phyloP scores from a whole-genome alignment of 179 eudicot genomes.

The Spergularia azorica region DNA sequence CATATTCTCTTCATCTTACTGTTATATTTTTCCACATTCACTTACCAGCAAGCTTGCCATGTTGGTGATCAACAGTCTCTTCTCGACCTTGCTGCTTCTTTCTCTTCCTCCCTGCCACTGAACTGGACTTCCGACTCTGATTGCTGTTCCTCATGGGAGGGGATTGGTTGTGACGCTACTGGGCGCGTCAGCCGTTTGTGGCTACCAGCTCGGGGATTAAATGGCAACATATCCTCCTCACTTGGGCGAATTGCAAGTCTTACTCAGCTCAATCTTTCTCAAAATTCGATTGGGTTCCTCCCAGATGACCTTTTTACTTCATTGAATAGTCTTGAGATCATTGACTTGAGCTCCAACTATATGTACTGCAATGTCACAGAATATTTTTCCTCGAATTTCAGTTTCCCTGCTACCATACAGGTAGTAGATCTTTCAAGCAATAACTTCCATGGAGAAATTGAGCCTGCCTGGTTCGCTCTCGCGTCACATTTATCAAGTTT shows the following conservation, averaged over 20 bases:
- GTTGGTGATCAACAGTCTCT: slow-evolving; percentile 50
- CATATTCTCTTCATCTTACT: slow-evolving; percentile 26
- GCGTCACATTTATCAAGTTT: slow-evolving; percentile 44
- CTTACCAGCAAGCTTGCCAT: slow-evolving; percentile 39
- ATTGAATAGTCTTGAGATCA: slow-evolving; percentile 39
- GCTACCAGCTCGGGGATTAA: slow-evolving; percentile 54
- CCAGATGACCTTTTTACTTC: slow-evolving; percentile 56
- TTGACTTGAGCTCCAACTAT: slow-evolving; percentile 70
- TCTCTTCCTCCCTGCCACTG: slow-evolving; percentile 38
- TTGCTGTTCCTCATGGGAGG: slow-evolving; percentile 77
- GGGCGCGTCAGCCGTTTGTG: slow-evolving; percentile 45
- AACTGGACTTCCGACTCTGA: slow-evolving; percentile 52
- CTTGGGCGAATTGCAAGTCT: slow-evolving; percentile 48
- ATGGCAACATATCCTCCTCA: slow-evolving; percentile 46
- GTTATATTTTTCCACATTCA: slow-evolving; percentile 11
- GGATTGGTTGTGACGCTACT: slow-evolving; percentile 50
- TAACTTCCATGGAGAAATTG: slow-evolving; percentile 48
- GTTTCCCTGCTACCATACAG: slow-evolving; percentile 36
- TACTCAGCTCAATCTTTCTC: slow-evolving; percentile 59
- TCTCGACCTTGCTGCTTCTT: slow-evolving; percentile 30
- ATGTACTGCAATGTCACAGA: slow-evolving; percentile 42
- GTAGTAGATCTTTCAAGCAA: slow-evolving; percentile 63
- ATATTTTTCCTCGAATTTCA: slow-evolving; percentile 14
- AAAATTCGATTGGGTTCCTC: slow-evolving; percentile 47
- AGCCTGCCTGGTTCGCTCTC: slow-evolving; percentile 33